These are phyloP conservation scores for Aspergillus indologenus DNA, from an alignment of 495 filamentous ascomycete species.

Conservation along the genomic window DNA sequence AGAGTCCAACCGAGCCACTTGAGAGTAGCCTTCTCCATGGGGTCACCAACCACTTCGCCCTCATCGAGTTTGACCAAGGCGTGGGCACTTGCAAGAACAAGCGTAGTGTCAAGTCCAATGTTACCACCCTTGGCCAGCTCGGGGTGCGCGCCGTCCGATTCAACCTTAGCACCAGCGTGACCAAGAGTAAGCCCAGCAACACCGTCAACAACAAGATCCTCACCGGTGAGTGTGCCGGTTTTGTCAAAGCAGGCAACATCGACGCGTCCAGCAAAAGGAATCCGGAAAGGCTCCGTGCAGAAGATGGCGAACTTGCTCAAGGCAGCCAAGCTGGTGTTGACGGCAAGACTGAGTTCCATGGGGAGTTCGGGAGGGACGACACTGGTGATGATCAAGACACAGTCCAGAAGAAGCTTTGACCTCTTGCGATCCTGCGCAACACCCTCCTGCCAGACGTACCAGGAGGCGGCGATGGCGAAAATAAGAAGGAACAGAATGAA, in stretches of 20 bases:
- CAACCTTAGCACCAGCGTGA: slow-evolving; percentile 61
- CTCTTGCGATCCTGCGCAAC: slow-evolving; percentile 89
- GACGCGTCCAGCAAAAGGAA: slow-evolving; percentile 92
- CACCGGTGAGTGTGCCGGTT: slow-evolving; percentile 93
- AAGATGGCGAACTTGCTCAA: slow-evolving; percentile 94
- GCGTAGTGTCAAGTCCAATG: slow-evolving; percentile 74
- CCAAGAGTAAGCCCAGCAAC: slow-evolving; percentile 84
- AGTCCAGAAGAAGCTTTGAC: slow-evolving; percentile 95
- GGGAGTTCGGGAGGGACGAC: slow-evolving; percentile 96
- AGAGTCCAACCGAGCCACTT: slow-evolving; percentile 85
- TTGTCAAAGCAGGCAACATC: slow-evolving; percentile 99
- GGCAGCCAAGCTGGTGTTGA: slow-evolving; percentile 97
- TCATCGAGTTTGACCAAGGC: slow-evolving; percentile 95
- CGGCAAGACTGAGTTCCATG: slow-evolving; percentile 95
- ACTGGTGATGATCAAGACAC: slow-evolving; percentile 93
- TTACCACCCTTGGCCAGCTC: slow-evolving; percentile 63
- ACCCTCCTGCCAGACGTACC: slow-evolving; percentile 99
- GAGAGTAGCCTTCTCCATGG: slow-evolving; percentile 97
- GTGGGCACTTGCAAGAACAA: slow-evolving; percentile 93
- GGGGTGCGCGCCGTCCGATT: slow-evolving; percentile 75
- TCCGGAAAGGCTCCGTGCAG: slow-evolving; percentile 99
- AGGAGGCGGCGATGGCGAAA: slow-evolving; percentile 96
- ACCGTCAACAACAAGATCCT: slow-evolving; percentile 95
- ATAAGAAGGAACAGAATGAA: slow-evolving; percentile 97
- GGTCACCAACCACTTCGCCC: slow-evolving; percentile 94